Evolutionary conservation across 345 rosid genomes (phyloP).

Genomic region (Eutrema yunnanense): DNA sequence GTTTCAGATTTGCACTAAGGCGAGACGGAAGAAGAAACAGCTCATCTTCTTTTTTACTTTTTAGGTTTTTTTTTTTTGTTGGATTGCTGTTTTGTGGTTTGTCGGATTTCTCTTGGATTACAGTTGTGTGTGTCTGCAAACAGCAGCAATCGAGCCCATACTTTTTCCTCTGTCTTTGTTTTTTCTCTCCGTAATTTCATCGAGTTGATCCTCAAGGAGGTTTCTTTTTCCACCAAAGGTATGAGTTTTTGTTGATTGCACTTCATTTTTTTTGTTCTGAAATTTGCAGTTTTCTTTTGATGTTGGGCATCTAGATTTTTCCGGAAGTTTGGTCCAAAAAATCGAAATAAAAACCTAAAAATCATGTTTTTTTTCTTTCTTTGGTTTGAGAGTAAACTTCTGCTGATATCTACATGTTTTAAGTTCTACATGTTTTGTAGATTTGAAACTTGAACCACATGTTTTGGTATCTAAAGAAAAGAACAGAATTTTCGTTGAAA

Average conservation of each 20-base stretch:
- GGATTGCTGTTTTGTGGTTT: constrained; percentile 29
- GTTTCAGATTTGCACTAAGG: constrained; percentile 24
- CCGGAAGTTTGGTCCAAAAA: background rate
- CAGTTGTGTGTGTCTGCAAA: constrained; percentile 18
- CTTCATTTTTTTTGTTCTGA: background rate
- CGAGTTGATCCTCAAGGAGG: constrained; percentile 27
- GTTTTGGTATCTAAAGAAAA: background rate
- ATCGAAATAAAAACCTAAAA: background rate
- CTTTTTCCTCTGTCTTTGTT: constrained; percentile 5
- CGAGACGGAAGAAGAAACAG: constrained; percentile 31
- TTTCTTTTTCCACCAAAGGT: constrained; percentile 17
- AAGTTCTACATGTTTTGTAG: background rate
- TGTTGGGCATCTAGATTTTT: background rate
- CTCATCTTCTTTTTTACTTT: constrained; percentile 40
- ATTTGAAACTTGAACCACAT: background rate
- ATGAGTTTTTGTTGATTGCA: background rate
- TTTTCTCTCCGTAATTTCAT: constrained; percentile 34
- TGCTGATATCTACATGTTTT: background rate
- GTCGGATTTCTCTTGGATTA: constrained; percentile 26
- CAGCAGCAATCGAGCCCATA: constrained; percentile 16
- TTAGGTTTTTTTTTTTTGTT: constrained; percentile 8
- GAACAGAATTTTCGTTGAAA: background rate
- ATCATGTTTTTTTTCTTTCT: background rate
- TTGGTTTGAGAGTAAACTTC: background rate
- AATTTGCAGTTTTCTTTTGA: background rate